These are phyloP conservation scores for Fraxinus sp. DNA, from an alignment of 305 asterid genomes.

Conservation along the genomic window DNA sequence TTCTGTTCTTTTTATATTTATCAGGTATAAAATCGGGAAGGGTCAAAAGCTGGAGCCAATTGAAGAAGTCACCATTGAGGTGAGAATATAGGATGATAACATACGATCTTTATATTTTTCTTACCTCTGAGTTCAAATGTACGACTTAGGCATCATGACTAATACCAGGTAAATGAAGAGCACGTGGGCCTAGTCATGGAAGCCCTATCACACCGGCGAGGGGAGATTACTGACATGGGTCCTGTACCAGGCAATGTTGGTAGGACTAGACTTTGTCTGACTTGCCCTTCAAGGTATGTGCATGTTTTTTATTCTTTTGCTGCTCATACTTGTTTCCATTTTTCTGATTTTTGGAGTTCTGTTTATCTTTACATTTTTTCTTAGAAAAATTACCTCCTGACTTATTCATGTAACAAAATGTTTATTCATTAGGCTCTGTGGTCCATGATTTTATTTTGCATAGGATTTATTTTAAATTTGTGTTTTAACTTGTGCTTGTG, in stretches of 20 bases:
- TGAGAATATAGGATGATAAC: slow-evolving; percentile 28
- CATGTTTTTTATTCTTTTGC: slow-evolving; percentile 27
- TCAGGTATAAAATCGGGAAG: slow-evolving; percentile 82
- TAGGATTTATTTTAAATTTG: neutral
- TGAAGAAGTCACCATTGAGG: slow-evolving; percentile 99
- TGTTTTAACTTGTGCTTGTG: slow-evolving; percentile 7
- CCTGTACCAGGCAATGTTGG: slow-evolving; percentile 92
- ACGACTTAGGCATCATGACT: slow-evolving; percentile 25
- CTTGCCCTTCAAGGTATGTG: slow-evolving; percentile 91
- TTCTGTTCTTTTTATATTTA: slow-evolving; percentile 3
- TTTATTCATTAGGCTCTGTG: slow-evolving; percentile 7
- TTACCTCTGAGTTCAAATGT: slow-evolving; percentile 17
- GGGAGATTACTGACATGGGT: slow-evolving; percentile 91
- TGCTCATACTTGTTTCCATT: slow-evolving; percentile 14
- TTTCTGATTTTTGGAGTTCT: neutral
- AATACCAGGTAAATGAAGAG: slow-evolving; percentile 80
- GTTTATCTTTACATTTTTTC: neutral
- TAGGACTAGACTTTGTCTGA: slow-evolving; percentile 81
- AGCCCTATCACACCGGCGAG: slow-evolving; percentile 94
- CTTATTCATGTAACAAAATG: neutral
- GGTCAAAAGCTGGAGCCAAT: slow-evolving; percentile 89
- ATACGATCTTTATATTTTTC: slow-evolving; percentile 14
- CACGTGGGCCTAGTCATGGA: slow-evolving; percentile 96
- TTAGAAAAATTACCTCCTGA: neutral
- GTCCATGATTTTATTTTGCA: neutral